Base-by-base conservation (phyloP, 1,284 basidiomycete species). In the Gymnopus androsaceus region DNA sequence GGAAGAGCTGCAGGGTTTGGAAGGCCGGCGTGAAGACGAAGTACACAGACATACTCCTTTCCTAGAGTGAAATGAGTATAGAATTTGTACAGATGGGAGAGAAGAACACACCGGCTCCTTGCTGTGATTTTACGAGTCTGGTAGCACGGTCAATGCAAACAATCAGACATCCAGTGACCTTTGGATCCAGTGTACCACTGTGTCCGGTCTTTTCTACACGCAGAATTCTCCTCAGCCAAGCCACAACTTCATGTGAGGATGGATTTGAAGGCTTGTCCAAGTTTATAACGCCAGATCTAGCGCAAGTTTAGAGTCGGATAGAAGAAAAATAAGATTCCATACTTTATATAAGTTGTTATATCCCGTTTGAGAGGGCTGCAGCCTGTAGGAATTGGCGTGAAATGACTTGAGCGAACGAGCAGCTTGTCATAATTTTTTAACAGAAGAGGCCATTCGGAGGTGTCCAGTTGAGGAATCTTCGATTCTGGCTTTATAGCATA, bases 91-190 rank as follows among this genome's bases (percentile, higher is more conserved):
- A 17, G 34, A 19, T 1, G 25, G 34, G 23, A 41, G 44, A 57
- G 46, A 28, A 30, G 15, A 25, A 78, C 84, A 51, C 59, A 88
- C 91, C 91, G 73, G 95, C 95, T 54, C 94, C 92, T 72, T 98
- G 95, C 70, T 98, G 96, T 34, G 94, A 97, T 77, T 99, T 99
- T 61, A 99, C 97, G n/a, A 99, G 81, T 66, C 97, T 84, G 7
- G 97, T 99, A n/a, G 97, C 97, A 60, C 97, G 92, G 79, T 99
- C 97, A 72, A 99, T 97, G 74, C 97, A 99, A 46, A 99, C 97
- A 68, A 99, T 98, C 60, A 99, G 74, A 73, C 97, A 99, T 19
- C 97, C 97, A 51, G 97, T 99, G 61, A 99, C 97, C 75, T 99
- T 99, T 51, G 97, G 97, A 75, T 99, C 97, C 54, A 99, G 85